phyloP scores from a whole-genome alignment of 106 monocot genomes.

The Dendrobium nobile region DNA sequence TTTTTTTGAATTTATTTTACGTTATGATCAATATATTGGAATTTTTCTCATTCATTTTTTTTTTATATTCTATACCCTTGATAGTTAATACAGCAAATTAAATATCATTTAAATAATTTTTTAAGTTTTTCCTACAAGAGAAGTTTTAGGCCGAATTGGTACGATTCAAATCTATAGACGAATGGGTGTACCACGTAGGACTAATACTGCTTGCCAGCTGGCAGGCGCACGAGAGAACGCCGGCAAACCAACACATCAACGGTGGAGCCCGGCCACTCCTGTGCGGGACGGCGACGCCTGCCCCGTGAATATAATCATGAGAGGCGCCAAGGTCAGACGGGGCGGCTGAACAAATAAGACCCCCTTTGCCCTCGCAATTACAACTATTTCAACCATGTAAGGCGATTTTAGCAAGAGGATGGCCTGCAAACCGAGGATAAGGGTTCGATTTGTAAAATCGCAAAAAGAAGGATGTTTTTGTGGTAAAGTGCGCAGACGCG shows the following conservation, averaged over 20 bases:
- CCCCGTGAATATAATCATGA: background rate
- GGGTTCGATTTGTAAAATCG: background rate
- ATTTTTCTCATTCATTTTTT: too few relatives aligned
- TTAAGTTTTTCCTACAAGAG: too few relatives aligned
- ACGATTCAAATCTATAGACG: too few relatives aligned
- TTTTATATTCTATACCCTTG: too few relatives aligned
- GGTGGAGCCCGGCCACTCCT: background rate
- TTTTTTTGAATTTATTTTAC: too few relatives aligned
- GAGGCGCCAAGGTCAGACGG: background rate
- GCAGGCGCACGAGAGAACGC: background rate
- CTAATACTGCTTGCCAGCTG: background rate
- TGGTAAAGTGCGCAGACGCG: background rate
- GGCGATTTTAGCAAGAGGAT: background rate
- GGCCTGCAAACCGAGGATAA: background rate
- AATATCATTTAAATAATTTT: too few relatives aligned
- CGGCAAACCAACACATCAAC: background rate
- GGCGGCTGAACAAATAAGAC: background rate
- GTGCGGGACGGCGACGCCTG: background rate
- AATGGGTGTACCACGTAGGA: background rate
- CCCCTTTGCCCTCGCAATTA: background rate
- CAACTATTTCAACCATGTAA: background rate
- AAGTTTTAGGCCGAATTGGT: too few relatives aligned
- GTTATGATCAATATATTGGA: too few relatives aligned
- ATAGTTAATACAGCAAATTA: too few relatives aligned
- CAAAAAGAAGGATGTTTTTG: background rate